phyloP scores from a whole-genome alignment of 1,139 yeast genomes.

The Nakaseomyces uthaithaninus region DNA sequence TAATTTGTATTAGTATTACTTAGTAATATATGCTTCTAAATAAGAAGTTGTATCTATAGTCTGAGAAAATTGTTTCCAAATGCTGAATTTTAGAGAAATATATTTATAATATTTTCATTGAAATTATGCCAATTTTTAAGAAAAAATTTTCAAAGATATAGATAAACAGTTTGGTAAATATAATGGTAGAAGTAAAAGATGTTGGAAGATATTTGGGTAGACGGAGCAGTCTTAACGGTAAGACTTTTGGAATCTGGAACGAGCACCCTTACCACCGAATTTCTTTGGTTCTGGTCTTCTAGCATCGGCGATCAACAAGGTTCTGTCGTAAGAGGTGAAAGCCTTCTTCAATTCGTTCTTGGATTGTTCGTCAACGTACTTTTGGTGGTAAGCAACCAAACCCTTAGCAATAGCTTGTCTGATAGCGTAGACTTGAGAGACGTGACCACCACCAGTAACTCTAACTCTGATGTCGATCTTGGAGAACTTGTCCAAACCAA shows the following conservation, averaged over 20 bases:
- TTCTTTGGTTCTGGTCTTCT: conserved; percentile 99
- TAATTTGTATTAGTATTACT: conserved; percentile 4
- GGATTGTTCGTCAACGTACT: conserved; percentile 98
- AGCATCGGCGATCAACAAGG: conserved; percentile 98
- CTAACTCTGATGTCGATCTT: conserved; percentile 97
- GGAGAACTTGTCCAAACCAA: conserved; percentile 98
- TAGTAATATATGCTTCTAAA: conserved; percentile 5
- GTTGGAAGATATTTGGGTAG: conserved; percentile 5
- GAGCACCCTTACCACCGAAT: conserved; percentile 99
- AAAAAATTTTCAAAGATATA: conserved; percentile 12
- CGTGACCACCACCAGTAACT: conserved; percentile 99
- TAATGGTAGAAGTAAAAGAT: conserved; percentile 10
- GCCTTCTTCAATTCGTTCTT: conserved; percentile 99
- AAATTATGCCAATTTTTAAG: conserved; percentile 8
- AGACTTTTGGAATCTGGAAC: conserved; percentile 99
- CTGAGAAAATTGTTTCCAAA: neutral
- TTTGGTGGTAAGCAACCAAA: conserved; percentile 98
- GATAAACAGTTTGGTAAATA: conserved; percentile 8
- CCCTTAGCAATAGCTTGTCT: conserved; percentile 99
- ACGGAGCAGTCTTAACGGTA: conserved; percentile 68
- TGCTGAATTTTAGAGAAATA: neutral
- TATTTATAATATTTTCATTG: conserved; percentile 1
- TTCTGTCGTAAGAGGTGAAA: conserved; percentile 96
- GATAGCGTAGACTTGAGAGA: conserved; percentile 98
- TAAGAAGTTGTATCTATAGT: conserved; percentile 1